Evolutionary conservation across 1,139 yeast genomes (phyloP).

Genomic region (Saccharomyces hybrid): DNA sequence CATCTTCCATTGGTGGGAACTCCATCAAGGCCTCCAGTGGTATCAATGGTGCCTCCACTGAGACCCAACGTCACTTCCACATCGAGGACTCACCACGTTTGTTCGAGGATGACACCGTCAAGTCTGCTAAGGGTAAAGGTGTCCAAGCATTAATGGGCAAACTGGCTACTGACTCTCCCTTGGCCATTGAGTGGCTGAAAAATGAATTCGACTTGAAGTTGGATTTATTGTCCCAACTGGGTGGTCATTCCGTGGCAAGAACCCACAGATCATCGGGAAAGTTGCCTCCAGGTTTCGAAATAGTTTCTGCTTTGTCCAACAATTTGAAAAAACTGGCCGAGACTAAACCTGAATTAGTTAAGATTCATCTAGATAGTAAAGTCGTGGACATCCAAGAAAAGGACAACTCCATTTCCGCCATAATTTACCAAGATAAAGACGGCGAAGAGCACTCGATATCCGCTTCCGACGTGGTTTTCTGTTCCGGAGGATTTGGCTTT

Average conservation of each 20-base stretch:
- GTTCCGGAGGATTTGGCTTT: constrained; percentile 65
- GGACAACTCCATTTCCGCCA: constrained; percentile 37
- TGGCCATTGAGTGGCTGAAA: constrained; percentile 68
- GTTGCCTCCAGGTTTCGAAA: constrained; percentile 72
- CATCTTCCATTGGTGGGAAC: constrained; percentile 63
- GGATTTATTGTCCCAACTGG: constrained; percentile 58
- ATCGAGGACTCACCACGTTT: constrained; percentile 49
- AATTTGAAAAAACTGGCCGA: constrained; percentile 44
- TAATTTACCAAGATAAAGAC: constrained; percentile 38
- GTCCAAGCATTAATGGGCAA: constrained; percentile 37
- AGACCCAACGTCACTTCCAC: constrained; percentile 45
- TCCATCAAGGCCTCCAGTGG: constrained; percentile 80
- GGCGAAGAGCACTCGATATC: constrained; percentile 22
- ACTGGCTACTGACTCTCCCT: constrained; percentile 38
- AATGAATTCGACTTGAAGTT: constrained; percentile 52
- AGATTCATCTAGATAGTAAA: constrained; percentile 46
- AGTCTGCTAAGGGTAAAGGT: constrained; percentile 58
- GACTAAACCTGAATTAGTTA: constrained; percentile 44
- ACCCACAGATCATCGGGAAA: constrained; percentile 61
- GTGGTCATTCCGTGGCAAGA: constrained; percentile 68
- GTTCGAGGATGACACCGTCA: constrained; percentile 58
- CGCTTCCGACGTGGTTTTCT: constrained; percentile 47
- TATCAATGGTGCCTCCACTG: constrained; percentile 65
- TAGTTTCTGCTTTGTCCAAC: constrained; percentile 54
- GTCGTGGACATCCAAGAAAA: constrained; percentile 45